Evolutionary conservation across 495 filamentous ascomycete genomes (phyloP).

Genomic region (Trichoderma reesei): DNA sequence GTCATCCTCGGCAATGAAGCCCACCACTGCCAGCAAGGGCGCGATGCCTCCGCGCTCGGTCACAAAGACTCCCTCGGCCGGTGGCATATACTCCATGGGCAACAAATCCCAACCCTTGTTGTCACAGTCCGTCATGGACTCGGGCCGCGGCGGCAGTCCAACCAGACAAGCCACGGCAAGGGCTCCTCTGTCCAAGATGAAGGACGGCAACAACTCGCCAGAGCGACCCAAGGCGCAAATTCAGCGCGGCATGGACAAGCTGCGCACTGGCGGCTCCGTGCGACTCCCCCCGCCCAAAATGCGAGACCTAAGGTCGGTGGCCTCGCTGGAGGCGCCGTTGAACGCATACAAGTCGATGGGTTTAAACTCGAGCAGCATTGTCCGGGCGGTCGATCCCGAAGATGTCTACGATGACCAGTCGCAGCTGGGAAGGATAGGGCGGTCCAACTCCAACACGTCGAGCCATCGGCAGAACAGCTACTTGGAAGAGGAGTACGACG

Average conservation of each 20-base stretch:
- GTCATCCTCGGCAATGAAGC: conserved; percentile 14
- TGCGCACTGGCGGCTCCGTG: conserved; percentile 35
- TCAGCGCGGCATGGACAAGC: conserved; percentile 10
- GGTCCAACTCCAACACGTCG: conserved; percentile 16
- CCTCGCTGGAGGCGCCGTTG: conserved; percentile 53
- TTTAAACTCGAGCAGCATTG: conserved; percentile 50
- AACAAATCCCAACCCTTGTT: background rate
- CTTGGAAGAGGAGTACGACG: conserved; percentile 21
- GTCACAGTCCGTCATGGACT: conserved; percentile 9
- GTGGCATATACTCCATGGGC: background rate
- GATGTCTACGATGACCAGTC: conserved; percentile 71
- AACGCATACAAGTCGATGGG: conserved; percentile 55
- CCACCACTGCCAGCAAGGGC: conserved; percentile 16
- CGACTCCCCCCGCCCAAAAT: conserved; percentile 79
- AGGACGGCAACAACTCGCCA: conserved; percentile 73
- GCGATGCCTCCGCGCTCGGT: conserved; percentile 41
- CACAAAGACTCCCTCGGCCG: conserved; percentile 55
- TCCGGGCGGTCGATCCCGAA: conserved; percentile 71
- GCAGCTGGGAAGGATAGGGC: background rate
- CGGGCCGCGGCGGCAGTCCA: conserved; percentile 44
- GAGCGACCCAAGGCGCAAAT: conserved; percentile 44
- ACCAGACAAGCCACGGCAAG: conserved; percentile 69
- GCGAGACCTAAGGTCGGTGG: conserved; percentile 64
- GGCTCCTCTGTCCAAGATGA: conserved; percentile 68
- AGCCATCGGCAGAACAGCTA: conserved; percentile 16